Evolutionary conservation across 352 stramenopile species (phyloP).

Genomic region (Plasmopara halstedii): DNA sequence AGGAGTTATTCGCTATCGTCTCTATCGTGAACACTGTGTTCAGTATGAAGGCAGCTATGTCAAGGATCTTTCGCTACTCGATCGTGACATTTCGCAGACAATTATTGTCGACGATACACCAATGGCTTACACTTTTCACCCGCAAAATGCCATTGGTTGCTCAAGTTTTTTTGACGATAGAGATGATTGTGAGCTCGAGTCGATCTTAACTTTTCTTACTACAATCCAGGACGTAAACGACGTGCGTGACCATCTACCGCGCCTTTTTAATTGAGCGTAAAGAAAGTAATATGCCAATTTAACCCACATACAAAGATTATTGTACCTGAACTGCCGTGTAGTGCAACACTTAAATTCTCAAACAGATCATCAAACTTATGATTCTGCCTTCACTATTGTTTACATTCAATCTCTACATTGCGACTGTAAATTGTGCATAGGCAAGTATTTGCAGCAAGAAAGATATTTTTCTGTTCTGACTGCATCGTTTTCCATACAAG

Average conservation of each 20-base stretch:
- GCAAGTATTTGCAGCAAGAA: too few species aligned
- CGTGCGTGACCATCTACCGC: constrained; percentile 60
- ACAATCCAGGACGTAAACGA: constrained; percentile 45
- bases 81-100: constrained; percentile 87
- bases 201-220: constrained; percentile 60
- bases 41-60: constrained; percentile 95
- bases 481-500: too few species aligned
- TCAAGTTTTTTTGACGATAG: constrained; percentile 89
- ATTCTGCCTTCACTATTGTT: too few species aligned
- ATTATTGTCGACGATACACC: constrained; percentile 99
- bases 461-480: too few species aligned
- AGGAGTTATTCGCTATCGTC: constrained; percentile 79
- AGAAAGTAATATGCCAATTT: too few species aligned
- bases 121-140: constrained; percentile 98
- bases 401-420: too few species aligned
- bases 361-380: too few species aligned
- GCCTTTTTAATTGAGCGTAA: too few species aligned
- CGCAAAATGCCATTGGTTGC: constrained; percentile 73
- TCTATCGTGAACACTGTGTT: constrained; percentile 94
- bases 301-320: too few species aligned
- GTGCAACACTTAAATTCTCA: too few species aligned
- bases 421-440: too few species aligned
- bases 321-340: too few species aligned
- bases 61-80: constrained; percentile 95
- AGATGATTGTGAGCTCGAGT: constrained; percentile 85